Evolutionary conservation across 306 rosid species (phyloP).

Genomic region (Rosa persica): DNA sequence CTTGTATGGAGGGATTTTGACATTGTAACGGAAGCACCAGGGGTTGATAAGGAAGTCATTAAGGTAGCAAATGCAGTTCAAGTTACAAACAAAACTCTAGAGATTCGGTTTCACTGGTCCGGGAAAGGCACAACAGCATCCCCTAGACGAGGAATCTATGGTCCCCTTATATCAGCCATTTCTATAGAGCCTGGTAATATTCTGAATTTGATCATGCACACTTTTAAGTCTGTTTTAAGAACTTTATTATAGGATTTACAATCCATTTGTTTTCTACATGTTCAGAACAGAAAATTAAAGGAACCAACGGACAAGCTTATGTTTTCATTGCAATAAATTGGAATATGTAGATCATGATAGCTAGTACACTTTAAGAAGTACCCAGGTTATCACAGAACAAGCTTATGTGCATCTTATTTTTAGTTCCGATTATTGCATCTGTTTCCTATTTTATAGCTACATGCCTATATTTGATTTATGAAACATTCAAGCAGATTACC

Average conservation of each 20-base stretch:
- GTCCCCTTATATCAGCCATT: slow-evolving; percentile 30
- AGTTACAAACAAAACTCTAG: slow-evolving; percentile 11
- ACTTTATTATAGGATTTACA: not conserved
- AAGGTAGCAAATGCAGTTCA: not conserved
- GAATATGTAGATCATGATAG: not conserved
- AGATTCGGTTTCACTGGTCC: slow-evolving; percentile 28
- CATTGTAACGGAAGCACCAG: slow-evolving; percentile 39
- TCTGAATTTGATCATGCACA: not conserved
- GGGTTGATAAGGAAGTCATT: slow-evolving; percentile 33
- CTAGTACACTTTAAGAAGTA: not conserved
- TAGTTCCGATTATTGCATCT: not conserved
- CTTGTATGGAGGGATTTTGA: slow-evolving; percentile 45
- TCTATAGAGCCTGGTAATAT: slow-evolving; percentile 20
- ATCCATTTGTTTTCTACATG: not conserved
- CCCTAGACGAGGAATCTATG: slow-evolving; percentile 19
- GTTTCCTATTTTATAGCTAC: not conserved
- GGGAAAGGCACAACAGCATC: slow-evolving; percentile 30
- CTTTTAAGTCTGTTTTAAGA: not conserved
- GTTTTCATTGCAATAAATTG: not conserved
- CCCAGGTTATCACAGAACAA: too few relatives aligned
- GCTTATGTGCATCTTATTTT: not conserved
- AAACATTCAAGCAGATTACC: not conserved
- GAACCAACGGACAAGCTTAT: not conserved
- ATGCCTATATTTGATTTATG: not conserved
- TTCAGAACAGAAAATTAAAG: not conserved